Conservation (phyloP, 345 rosid species). For the Laguncularia racemosa region DNA sequence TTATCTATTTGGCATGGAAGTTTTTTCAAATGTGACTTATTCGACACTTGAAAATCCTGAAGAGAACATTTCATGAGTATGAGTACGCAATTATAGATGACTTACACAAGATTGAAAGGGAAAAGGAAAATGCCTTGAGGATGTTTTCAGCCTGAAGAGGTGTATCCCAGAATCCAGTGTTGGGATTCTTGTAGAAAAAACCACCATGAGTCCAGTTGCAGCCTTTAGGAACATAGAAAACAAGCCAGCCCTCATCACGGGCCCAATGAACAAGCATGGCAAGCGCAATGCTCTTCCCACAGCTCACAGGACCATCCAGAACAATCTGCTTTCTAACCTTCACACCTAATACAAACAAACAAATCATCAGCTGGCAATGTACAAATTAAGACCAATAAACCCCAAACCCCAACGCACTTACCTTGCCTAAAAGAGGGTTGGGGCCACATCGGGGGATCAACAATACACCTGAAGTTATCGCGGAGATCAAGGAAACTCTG, state of each 20-base stretch:
- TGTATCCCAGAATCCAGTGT: conserved; percentile 90
- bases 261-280: conserved; percentile 99
- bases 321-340: conserved; percentile 74
- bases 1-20: conserved; percentile 65
- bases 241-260: conserved; percentile 94
- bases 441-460: conserved; percentile 63
- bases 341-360: conserved; percentile 27
- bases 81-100: conserved; percentile 2
- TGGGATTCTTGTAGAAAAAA: conserved; percentile 66
- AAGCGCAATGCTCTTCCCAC: conserved; percentile 89
- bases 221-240: conserved; percentile 81
- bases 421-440: conserved; percentile 1
- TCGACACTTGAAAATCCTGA: conserved; percentile 71
- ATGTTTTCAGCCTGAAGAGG: conserved; percentile 82
- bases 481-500: conserved; percentile 82
- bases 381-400: not conserved
- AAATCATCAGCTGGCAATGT: not conserved
- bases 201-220: conserved; percentile 94
- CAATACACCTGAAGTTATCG: conserved; percentile 79
- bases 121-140: conserved; percentile 52
- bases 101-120: not conserved
- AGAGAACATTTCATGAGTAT: conserved; percentile 11
- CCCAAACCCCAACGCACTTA: conserved; percentile 4
- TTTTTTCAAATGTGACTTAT: conserved; percentile 50
- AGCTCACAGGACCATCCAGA: conserved; percentile 84